Base-by-base conservation (phyloP, 345 rosid species). In the Eucalyptus caleyi region DNA sequence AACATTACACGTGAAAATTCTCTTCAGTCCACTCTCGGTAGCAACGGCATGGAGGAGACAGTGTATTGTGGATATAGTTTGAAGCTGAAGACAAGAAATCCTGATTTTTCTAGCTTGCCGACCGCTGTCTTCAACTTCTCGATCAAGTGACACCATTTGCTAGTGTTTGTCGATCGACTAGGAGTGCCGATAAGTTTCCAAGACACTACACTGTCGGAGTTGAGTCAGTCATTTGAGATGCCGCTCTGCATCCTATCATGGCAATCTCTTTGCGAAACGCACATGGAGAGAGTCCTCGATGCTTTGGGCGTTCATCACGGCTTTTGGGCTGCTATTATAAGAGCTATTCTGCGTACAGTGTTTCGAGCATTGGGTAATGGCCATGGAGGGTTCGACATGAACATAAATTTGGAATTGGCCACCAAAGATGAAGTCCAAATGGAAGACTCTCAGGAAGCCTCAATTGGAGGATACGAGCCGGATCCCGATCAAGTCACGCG, bases 301-400 rank as follows among this genome's bases (percentile, higher is more conserved):
- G 45, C 7, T 18, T 19, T 72, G 82, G 45, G 24, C 3, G 45
- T 72, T 18, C 26, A 21, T 3, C 6, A 11, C 45, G 6, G 45
- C 82, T 72, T 37, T 37, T 3, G 15, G 45, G 44, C 44, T 1
- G 27, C 40, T 19, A 19, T 37, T 10, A 5, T 72, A 72, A 18
- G 45, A 18, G 7, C 1, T 10, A 72, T 72, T 37, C 3, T 72
- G 82, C 15, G 4, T 5, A 19, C 14, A 1, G 45, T 12, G 8
- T 37, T 9, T 8, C 8, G 3, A 0, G 82, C 45, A 72, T 72
- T 8, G 0, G 0, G 24, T 5, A 6, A 72, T 72, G 82, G 15
- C 45, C 82, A 19, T 37, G 26, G 12, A 1, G 45, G 40, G 45
- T 34, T 72, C 26, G 3, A 72, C 45, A 72, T 72, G 82, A 72